Base-by-base conservation (phyloP, 371 early-diverging fungal species). In the Basidiobolus heterosporus region DNA sequence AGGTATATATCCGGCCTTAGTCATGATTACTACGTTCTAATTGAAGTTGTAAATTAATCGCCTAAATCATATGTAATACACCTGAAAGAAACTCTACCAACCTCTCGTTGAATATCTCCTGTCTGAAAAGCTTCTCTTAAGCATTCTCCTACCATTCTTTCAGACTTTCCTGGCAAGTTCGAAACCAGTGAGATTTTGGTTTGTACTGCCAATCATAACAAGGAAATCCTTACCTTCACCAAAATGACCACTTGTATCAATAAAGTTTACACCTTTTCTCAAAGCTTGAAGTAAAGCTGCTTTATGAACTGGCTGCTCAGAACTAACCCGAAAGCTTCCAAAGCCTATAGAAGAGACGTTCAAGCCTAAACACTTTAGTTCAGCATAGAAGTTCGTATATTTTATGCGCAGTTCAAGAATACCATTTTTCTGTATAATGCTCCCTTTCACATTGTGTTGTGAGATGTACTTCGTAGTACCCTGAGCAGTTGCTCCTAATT, bases 231-330 rank as follows among this genome's bases (percentile, higher is more conserved):
- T 61, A 69, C 84, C 85, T 45, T 67, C 61, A 51, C 72, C 77
- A 65, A 85, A 85, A 53, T 85, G 81, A 36, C 66, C 59, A 45
- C 76, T 73, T 5, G 81, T 80, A 51, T 85, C 85, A 20, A 85
- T 67, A 22, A 82, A 69, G 45, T 80, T 80, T 18, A 81, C 63
- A 17, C 82, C 82, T 8, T 62, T 51, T 44, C 60, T 48, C 6
- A 82, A 47, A 4, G 82, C 82, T 17, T 57, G 41, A 2, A 53
- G 48, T 1, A 85, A 46, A 0, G 82, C 82, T 17, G 59, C 53
- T 0, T 47, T 62, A 45, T 78, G 78, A 2, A 23, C 45, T 0
- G 54, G 52, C n/a, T 54, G 46, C 14, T 54, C 40, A 1, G 52
- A 41, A n/a, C 61, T 64, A 14, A 61, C 55, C 18, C 78, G 61